phyloP scores from a whole-genome alignment of 331 rosid species.

The Ulmus americana region DNA sequence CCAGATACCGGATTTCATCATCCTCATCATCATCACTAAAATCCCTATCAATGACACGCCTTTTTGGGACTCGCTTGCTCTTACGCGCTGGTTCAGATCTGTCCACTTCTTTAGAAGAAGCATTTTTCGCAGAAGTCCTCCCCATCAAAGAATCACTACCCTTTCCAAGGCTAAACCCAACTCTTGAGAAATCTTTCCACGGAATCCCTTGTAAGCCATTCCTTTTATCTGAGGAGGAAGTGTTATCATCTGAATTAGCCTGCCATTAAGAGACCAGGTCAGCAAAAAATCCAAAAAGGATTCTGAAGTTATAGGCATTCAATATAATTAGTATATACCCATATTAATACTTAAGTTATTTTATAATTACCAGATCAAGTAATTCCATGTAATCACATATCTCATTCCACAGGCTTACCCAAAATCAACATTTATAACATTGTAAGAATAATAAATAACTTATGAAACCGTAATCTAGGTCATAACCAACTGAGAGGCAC shows the following conservation, averaged over 20 bases:
- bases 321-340: conserved; percentile 18
- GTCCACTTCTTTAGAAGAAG: conserved; percentile 53
- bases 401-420: not conserved
- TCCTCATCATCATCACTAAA: conserved; percentile 64
- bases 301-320: conserved; percentile 21
- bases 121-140: conserved; percentile 48
- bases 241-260: conserved; percentile 59
- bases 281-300: conserved; percentile 20
- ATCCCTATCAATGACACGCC: conserved; percentile 64
- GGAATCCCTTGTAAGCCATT: conserved; percentile 72
- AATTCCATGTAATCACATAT: not conserved
- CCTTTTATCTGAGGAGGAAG: conserved; percentile 52
- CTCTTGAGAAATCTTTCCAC: conserved; percentile 78
- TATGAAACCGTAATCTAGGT: too few species aligned
- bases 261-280: conserved; percentile 25
- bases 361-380: conserved; percentile 25
- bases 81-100: conserved; percentile 66
- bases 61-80: conserved; percentile 82
- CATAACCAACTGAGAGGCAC: too few species aligned
- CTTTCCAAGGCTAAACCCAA: conserved; percentile 55
- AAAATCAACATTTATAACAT: too few species aligned
- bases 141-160: conserved; percentile 50
- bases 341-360: conserved; percentile 23
- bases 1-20: conserved; percentile 83
- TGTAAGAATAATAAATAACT: too few species aligned